Percentiles rank a stretch among this genome's conserved stretches.
These are phyloP conservation scores for Ceriops zippeliana DNA, from an alignment of 345 rosid genomes.

Conservation along the genomic window DNA sequence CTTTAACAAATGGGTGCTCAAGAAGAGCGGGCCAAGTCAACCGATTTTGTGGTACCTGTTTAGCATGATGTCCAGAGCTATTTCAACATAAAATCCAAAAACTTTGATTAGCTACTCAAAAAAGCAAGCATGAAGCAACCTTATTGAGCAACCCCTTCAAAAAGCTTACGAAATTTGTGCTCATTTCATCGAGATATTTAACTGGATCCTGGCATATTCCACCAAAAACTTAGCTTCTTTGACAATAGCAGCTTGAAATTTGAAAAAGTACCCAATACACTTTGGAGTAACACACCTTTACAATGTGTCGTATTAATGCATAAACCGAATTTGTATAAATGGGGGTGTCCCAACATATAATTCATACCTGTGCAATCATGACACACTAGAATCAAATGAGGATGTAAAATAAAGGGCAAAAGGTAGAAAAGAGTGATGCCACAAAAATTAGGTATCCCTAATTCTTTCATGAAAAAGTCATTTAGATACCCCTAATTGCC, in stretches of 20 bases:
- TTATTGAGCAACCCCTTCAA: constrained; percentile 91
- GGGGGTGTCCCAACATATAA: constrained; percentile 98
- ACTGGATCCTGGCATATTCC: constrained; percentile 79
- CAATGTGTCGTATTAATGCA: constrained; percentile 94
- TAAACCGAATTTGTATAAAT: constrained; percentile 96
- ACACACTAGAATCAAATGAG: constrained; percentile 11
- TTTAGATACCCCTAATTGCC: neutral
- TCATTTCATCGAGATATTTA: constrained; percentile 91
- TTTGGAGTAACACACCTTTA: constrained; percentile 54
- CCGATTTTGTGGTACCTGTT: constrained; percentile 86
- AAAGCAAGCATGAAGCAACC: constrained; percentile 35
- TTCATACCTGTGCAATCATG: constrained; percentile 62
- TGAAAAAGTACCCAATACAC: constrained; percentile 1
- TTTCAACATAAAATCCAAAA: constrained; percentile 1
- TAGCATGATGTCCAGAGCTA: constrained; percentile 17
- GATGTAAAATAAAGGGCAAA: constrained; percentile 1
- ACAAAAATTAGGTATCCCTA: too few relatives aligned
- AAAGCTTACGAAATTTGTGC: constrained; percentile 78
- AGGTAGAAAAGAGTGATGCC: neutral
- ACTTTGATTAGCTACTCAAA: constrained; percentile 4
- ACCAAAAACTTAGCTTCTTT: constrained; percentile 33
- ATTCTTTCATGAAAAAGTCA: neutral
- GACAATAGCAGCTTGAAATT: constrained; percentile 12
- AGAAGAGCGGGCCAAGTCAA: constrained; percentile 94
- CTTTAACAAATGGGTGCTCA: constrained; percentile 91